Evolutionary conservation across 1,284 basidiomycete species (phyloP).

Genomic region (Microstroma glucosiphilum): DNA sequence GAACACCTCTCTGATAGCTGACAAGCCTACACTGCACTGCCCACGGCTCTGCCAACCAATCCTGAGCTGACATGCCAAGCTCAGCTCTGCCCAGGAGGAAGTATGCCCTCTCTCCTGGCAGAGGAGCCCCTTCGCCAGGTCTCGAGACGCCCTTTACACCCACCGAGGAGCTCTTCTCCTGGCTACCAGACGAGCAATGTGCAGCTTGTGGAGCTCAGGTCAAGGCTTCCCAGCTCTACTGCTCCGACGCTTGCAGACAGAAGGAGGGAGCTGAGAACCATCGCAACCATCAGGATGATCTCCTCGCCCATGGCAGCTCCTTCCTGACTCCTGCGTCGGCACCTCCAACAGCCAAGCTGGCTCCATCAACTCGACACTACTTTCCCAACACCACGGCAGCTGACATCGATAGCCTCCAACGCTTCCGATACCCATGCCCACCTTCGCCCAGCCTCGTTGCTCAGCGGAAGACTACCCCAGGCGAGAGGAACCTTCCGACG

Average conservation of each 20-base stretch:
- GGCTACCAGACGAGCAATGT: conserved; percentile 3
- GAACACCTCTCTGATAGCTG: no score
- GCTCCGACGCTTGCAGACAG: neutral
- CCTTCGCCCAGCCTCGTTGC: neutral
- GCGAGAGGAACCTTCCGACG: no score
- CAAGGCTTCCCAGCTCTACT: neutral
- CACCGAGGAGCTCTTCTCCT: conserved; percentile 2
- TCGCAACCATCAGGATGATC: neutral
- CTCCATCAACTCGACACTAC: neutral
- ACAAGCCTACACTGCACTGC: no score
- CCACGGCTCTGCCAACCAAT: no score
- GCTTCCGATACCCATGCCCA: neutral
- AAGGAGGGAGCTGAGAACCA: neutral
- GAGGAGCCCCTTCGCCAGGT: neutral
- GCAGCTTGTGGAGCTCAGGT: conserved; percentile 3
- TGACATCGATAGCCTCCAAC: neutral
- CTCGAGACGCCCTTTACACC: neutral
- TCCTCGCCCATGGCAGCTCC: neutral
- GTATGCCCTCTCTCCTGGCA: neutral
- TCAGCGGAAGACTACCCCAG: neutral
- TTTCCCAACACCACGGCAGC: neutral
- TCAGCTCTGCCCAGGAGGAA: neutral
- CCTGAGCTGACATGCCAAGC: no score
- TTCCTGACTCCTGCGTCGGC: neutral
- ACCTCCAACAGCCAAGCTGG: neutral